A percentile compares a stretch with the other conserved stretches of the same genome.
These are phyloP conservation scores for Rhizopus arrhizus DNA, from an alignment of 371 early-diverging fungal species.

Conservation along the genomic window DNA sequence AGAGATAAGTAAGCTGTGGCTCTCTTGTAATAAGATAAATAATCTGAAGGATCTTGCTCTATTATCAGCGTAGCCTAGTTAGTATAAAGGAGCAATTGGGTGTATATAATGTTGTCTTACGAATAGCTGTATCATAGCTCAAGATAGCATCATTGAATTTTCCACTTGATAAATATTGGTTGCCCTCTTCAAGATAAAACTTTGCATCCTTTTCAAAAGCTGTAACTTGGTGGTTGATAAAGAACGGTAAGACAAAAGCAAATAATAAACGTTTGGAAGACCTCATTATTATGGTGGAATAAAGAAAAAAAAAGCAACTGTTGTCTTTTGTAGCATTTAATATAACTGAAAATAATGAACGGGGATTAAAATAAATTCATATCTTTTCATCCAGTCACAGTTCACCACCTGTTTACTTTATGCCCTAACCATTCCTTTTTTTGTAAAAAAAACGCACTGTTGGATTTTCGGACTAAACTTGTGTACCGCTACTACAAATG, in stretches of 20 bases:
- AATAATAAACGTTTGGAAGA: constrained; percentile 17
- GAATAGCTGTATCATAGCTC: constrained; percentile 72
- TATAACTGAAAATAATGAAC: too few species aligned
- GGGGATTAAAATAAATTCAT: too few species aligned
- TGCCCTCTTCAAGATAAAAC: constrained; percentile 67
- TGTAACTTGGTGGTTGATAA: constrained; percentile 8
- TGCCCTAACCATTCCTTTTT: too few species aligned
- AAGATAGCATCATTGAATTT: constrained; percentile 67
- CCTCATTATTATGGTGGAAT: constrained; percentile 9
- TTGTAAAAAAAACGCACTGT: too few species aligned
- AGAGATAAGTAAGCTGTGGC: constrained; percentile 83
- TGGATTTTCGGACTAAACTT: too few species aligned
- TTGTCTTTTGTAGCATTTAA: too few species aligned
- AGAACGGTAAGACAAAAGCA: constrained; percentile 26
- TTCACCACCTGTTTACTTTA: too few species aligned
- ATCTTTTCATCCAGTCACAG: too few species aligned
- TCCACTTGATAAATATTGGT: constrained; percentile 56
- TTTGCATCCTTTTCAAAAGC: constrained; percentile 51
- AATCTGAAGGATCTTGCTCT: constrained; percentile 77
- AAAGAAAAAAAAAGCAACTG: background rate
- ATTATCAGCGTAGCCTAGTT: constrained; percentile 1
- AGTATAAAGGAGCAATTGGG: background rate
- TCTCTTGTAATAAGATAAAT: constrained; percentile 80
- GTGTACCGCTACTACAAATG: too few species aligned
- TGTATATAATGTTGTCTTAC: constrained; percentile 39